phyloP scores from a whole-genome alignment of 176 grass and related monocot genomes.

The Musa troglodytarum region DNA sequence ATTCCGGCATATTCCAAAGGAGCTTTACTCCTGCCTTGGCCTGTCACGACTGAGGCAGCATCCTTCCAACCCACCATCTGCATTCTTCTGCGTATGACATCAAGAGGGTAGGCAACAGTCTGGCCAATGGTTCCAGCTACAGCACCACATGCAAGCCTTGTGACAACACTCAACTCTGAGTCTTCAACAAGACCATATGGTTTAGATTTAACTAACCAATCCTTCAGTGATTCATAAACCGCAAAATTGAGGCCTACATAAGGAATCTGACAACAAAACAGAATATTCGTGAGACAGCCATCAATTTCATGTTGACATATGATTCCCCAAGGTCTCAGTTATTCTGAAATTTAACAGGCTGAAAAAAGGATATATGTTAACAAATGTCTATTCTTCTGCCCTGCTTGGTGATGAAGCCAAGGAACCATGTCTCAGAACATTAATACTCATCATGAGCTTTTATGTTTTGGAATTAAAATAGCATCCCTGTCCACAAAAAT shows the following conservation, averaged over 20 bases:
- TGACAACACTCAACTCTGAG: slow-evolving; percentile 58
- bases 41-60: slow-evolving; percentile 69
- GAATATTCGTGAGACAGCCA: slow-evolving; percentile 4
- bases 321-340: neutral
- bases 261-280: slow-evolving; percentile 45
- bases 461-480: neutral
- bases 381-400: no score
- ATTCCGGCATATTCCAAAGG: slow-evolving; percentile 76
- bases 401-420: no score
- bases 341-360: neutral
- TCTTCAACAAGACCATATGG: slow-evolving; percentile 57
- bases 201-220: slow-evolving; percentile 62
- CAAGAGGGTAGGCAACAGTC: slow-evolving; percentile 96
- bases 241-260: slow-evolving; percentile 97
- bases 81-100: slow-evolving; percentile 95
- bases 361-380: no score
- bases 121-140: slow-evolving; percentile 84
- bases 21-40: slow-evolving; percentile 38
- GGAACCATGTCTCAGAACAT: neutral
- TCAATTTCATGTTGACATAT: neutral
- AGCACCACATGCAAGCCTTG: slow-evolving; percentile 79
- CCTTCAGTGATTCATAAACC: slow-evolving; percentile 91
- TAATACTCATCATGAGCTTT: neutral
- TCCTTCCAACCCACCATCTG: slow-evolving; percentile 98
- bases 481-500: neutral